Percentiles rank a stretch among this genome's conserved stretches.
Evolutionary conservation across 1,284 basidiomycete genomes (phyloP).

Genomic region (Cryptococcus neoformans): DNA sequence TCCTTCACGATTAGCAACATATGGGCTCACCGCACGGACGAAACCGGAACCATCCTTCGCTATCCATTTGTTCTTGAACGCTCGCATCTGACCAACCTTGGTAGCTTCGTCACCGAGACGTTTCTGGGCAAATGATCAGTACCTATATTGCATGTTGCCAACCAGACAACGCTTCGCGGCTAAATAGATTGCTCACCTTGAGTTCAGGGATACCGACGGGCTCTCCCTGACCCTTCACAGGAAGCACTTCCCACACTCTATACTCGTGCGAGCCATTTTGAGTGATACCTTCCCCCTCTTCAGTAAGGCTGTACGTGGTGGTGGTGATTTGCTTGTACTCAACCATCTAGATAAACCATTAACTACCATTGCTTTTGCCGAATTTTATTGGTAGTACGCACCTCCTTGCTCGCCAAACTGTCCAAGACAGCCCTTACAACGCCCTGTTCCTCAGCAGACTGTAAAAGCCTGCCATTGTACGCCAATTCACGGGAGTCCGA

Average conservation of each 20-base stretch:
- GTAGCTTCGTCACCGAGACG: slow-evolving; percentile 75
- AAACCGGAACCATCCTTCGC: slow-evolving; percentile 85
- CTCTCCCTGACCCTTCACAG: slow-evolving; percentile 62
- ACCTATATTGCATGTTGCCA: not conserved
- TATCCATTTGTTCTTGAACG: slow-evolving; percentile 98
- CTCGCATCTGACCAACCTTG: slow-evolving; percentile 86
- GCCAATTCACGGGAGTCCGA: slow-evolving; percentile 69
- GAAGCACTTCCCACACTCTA: slow-evolving; percentile 82
- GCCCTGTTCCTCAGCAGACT: slow-evolving; percentile 63
- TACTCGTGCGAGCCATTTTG: slow-evolving; percentile 88
- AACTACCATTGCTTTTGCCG: too few relatives aligned
- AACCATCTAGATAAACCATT: slow-evolving; percentile 70
- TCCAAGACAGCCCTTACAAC: slow-evolving; percentile 82
- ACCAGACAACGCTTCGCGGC: too few relatives aligned
- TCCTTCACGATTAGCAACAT: not conserved
- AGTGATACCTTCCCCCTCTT: slow-evolving; percentile 77
- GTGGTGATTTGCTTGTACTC: slow-evolving; percentile 74
- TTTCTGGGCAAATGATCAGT: slow-evolving; percentile 50
- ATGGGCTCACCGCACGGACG: slow-evolving; percentile 70
- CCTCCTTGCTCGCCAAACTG: slow-evolving; percentile 80
- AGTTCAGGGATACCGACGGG: slow-evolving; percentile 66
- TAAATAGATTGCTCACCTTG: slow-evolving; percentile 46
- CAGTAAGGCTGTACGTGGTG: slow-evolving; percentile 66
- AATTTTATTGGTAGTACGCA: slow-evolving; percentile 45
- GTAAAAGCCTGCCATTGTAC: slow-evolving; percentile 55